Base-by-base conservation (phyloP, 192 early-diverging fungal species). In the Entomortierella lignicola region DNA sequence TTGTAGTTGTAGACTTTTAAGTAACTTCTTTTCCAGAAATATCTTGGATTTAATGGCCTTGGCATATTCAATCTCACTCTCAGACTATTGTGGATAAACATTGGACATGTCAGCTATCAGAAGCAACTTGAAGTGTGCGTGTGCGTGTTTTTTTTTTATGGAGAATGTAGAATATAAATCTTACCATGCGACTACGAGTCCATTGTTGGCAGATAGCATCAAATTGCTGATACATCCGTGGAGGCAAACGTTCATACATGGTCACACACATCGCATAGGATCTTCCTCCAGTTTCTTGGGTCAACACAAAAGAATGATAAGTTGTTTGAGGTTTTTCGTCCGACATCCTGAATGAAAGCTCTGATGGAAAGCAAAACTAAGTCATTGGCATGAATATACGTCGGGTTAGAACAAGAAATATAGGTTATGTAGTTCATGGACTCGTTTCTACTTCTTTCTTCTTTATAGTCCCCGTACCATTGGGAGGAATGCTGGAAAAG, bases 331-430 rank as follows among this genome's bases (percentile, higher is more conserved):
- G 82, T 13, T 37, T 51, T 50, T 70, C 65, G 18, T 74, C 70
- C 17, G 64, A 64, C 4, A 74, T 26, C 27, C 59, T 63, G 53
- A 83, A 73, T 11, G 62, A 69, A 6, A 83, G 60, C 2, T 74
- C 75, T 53, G 66, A 67, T 27, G 82, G 82, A 43, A 83, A 83
- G 51, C 82, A 83, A 66, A 83, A 83, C 82, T 83, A 53, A 15
- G 47, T 50, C n/a, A n/a, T n/a, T n/a, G n/a, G n/a, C n/a, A 21
- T 50, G 6, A 15, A 13, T 29, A 54, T 27, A 21, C 41, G 15
- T 21, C n/a, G 42, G 51, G 20, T 23, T 13, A 43, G 21, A 58
- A 32, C 26, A 27, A 15, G n/a, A 42, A 42, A 62, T 15, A 39
- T n/a, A n/a, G n/a, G n/a, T n/a, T n/a, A n/a, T n/a, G n/a, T n/a